Percentiles rank a stretch among this genome's conserved stretches.
Evolutionary conservation across 2,329 filamentous ascomycete genomes (phyloP).

Genomic region (Fusarium pseudograminearum): DNA sequence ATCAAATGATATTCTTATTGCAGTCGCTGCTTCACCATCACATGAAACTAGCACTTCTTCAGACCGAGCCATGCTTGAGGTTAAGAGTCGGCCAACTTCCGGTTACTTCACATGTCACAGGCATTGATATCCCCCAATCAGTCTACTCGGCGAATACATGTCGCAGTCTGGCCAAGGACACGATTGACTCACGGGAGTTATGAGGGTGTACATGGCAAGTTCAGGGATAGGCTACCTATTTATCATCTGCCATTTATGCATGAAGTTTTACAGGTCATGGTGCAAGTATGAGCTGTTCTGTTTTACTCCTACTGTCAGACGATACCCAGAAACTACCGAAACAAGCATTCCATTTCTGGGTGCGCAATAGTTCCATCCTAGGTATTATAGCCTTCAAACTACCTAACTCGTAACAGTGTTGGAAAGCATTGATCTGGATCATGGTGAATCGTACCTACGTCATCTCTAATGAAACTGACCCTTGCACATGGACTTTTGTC

Average conservation of each 20-base stretch:
- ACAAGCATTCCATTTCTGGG: background rate
- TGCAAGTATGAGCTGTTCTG: background rate
- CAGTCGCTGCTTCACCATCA: background rate
- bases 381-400: background rate
- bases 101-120: conserved; percentile 4
- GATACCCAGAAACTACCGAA: no score
- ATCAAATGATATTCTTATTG: background rate
- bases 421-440: background rate
- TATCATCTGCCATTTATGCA: background rate
- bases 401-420: no score
- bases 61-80: conserved; percentile 14
- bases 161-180: background rate
- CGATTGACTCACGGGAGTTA: conserved; percentile 10
- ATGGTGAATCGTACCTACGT: background rate
- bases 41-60: conserved; percentile 15
- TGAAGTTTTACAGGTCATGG: background rate
- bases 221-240: background rate
- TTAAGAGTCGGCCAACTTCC: conserved; percentile 29
- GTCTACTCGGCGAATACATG: background rate
- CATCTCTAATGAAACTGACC: background rate
- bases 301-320: background rate
- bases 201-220: conserved; percentile 1
- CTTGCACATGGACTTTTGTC: background rate
- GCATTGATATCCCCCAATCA: background rate
- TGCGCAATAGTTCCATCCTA: background rate